Evolutionary conservation across 2,329 filamentous ascomycete genomes (phyloP).

Genomic region (Pseudogymnoascus sp.): DNA sequence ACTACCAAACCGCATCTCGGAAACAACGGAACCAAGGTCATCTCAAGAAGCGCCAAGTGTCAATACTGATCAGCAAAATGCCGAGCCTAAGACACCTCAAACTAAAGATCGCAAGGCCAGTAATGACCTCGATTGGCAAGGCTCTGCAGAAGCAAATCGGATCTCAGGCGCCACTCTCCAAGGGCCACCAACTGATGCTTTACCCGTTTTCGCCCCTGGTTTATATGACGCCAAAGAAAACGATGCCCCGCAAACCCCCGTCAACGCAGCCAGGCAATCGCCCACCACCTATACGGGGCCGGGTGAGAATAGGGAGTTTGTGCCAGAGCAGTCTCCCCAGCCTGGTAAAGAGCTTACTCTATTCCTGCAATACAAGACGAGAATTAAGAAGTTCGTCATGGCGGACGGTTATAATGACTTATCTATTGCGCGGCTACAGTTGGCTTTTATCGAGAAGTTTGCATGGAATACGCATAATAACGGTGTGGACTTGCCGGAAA

Average conservation of each 20-base stretch:
- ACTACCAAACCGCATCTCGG: conserved; percentile 53
- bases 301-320: conserved; percentile 41
- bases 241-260: conserved; percentile 18
- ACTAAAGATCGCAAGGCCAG: conserved; percentile 34
- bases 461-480: conserved; percentile 98
- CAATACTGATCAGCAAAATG: conserved; percentile 29
- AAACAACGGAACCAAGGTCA: conserved; percentile 32
- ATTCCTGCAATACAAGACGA: conserved; percentile 93
- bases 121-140: not conserved
- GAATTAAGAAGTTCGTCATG: conserved; percentile 92
- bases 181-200: conserved; percentile 46
- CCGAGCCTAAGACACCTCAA: conserved; percentile 47
- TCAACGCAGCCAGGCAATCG: conserved; percentile 11
- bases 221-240: conserved; percentile 12
- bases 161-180: conserved; percentile 50
- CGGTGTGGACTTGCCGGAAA: conserved; percentile 86
- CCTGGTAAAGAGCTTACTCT: conserved; percentile 81
- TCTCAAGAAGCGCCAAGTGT: conserved; percentile 31
- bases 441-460: conserved; percentile 98
- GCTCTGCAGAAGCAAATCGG: not conserved
- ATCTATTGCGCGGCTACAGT: conserved; percentile 78
- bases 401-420: conserved; percentile 77
- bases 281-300: conserved; percentile 2
- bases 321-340: conserved; percentile 59
- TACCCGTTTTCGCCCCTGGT: conserved; percentile 30